A percentile compares a stretch with the other conserved stretches of the same genome.
phyloP scores from a whole-genome alignment of 2,329 filamentous ascomycete genomes.

The Aspergillus fijiensis region DNA sequence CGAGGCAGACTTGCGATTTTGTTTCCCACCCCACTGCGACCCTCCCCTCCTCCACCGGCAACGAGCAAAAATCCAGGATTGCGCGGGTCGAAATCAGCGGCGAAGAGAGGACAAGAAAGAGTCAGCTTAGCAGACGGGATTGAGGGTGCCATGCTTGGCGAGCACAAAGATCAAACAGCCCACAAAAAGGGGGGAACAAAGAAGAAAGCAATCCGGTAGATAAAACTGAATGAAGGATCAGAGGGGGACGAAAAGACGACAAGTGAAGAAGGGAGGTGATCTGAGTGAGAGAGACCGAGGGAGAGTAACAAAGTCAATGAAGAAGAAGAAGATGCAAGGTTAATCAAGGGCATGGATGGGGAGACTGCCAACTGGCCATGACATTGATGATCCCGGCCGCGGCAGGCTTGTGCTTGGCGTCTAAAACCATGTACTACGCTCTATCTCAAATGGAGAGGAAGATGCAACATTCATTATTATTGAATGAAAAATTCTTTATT shows the following conservation, averaged over 20 bases:
- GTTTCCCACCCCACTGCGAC: constrained; percentile 78
- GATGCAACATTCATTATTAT: too few relatives aligned
- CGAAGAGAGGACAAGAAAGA: constrained; percentile 80
- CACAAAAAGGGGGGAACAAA: constrained; percentile 1
- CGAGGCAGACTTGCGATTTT: constrained; percentile 66
- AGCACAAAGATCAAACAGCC: constrained; percentile 8
- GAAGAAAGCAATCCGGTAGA: not conserved
- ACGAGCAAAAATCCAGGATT: constrained; percentile 75
- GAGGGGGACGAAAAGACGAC: not conserved
- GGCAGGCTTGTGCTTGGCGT: not conserved
- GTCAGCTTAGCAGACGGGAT: constrained; percentile 58
- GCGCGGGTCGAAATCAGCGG: constrained; percentile 82
- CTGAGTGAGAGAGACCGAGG: not conserved
- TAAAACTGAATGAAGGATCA: not conserved
- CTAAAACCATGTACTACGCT: not conserved
- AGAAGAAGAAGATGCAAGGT: not conserved
- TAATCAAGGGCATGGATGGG: not conserved
- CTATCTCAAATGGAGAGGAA: constrained; percentile 7
- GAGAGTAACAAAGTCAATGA: not conserved
- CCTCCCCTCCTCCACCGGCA: constrained; percentile 82
- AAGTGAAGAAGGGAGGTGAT: not conserved
- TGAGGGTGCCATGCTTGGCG: constrained; percentile 38
- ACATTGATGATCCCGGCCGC: not conserved
- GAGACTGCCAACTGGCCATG: not conserved
- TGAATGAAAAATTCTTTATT: not conserved